These are phyloP conservation scores for Colletotrichum sp. DNA, from an alignment of 2,329 filamentous ascomycete species.

Conservation along the genomic window DNA sequence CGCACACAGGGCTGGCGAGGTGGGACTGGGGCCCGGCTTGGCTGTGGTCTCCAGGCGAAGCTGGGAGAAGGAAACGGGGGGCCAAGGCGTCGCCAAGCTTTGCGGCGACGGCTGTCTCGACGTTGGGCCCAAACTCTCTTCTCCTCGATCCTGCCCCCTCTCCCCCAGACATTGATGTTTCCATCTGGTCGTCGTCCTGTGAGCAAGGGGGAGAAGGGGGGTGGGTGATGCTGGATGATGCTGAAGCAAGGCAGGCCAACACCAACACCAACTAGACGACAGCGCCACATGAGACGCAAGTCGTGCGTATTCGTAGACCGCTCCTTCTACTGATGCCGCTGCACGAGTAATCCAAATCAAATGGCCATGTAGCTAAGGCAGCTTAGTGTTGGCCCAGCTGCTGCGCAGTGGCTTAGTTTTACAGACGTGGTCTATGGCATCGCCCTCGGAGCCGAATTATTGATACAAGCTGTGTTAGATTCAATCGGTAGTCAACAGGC, in stretches of 20 bases:
- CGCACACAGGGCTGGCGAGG: not conserved
- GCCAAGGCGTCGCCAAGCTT: constrained; percentile 16
- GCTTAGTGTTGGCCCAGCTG: not conserved
- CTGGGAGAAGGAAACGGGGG: not conserved
- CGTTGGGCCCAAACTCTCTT: constrained; percentile 16
- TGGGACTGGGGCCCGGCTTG: not conserved
- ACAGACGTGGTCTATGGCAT: not conserved
- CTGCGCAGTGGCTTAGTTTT: not conserved
- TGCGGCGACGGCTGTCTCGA: constrained; percentile 21
- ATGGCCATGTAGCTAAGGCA: not conserved
- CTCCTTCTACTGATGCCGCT: not conserved
- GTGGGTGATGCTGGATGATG: not conserved
- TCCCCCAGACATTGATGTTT: not conserved
- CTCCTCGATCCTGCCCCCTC: not conserved
- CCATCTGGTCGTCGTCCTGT: not conserved
- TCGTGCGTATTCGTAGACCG: not conserved
- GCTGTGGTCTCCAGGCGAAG: not conserved
- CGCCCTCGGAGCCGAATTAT: not conserved
- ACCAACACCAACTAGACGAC: not conserved
- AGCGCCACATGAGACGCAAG: not conserved
- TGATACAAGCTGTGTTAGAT: not conserved
- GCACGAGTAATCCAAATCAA: not conserved
- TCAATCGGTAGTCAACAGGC: not conserved
- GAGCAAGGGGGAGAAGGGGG: not conserved
- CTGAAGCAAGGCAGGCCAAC: not conserved